Percentiles rank a stretch among this genome's conserved stretches.
Conservation (phyloP, 192 early-diverging fungal species). For the Coemansia sp. region DNA sequence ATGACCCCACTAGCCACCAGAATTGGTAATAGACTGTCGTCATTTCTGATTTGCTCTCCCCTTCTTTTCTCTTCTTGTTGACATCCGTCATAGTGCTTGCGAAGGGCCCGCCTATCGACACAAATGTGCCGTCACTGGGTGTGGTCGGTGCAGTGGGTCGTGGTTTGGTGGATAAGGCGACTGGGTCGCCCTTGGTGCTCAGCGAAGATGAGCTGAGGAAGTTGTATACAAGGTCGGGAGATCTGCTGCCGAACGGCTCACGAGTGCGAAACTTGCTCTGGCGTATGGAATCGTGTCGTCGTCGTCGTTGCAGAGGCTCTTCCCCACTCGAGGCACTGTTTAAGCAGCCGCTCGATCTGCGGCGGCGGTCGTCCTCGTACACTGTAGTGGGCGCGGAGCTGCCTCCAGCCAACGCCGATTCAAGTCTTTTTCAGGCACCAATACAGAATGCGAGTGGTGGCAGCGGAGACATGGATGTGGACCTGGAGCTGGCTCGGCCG, state of each 20-base stretch:
- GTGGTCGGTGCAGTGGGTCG: constrained; percentile 1
- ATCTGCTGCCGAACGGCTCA: constrained; percentile 30
- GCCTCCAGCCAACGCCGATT: not conserved
- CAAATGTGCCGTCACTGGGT: not conserved
- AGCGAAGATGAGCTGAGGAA: constrained; percentile 22
- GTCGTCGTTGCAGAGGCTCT: not conserved
- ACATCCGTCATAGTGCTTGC: constrained; percentile 29
- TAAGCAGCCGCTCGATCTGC: constrained; percentile 12
- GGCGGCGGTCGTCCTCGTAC: constrained; percentile 32
- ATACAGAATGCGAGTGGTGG: not conserved
- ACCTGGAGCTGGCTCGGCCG: constrained; percentile 46
- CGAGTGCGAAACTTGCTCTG: constrained; percentile 47
- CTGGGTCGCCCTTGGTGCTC: not conserved
- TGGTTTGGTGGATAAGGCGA: not conserved
- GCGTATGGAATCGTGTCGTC: constrained; percentile 30
- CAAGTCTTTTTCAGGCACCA: not conserved
- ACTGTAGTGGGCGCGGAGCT: constrained; percentile 13
- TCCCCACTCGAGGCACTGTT: not conserved
- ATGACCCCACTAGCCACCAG: not conserved
- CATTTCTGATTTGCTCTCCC: not conserved
- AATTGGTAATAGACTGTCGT: not conserved
- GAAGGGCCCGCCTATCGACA: constrained; percentile 19
- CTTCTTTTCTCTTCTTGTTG: not conserved
- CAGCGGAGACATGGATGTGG: constrained; percentile 11
- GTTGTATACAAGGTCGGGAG: constrained; percentile 32